Evolutionary conservation across 371 early-diverging fungal species (phyloP).

Genomic region (Amoeboradix gromovi): DNA sequence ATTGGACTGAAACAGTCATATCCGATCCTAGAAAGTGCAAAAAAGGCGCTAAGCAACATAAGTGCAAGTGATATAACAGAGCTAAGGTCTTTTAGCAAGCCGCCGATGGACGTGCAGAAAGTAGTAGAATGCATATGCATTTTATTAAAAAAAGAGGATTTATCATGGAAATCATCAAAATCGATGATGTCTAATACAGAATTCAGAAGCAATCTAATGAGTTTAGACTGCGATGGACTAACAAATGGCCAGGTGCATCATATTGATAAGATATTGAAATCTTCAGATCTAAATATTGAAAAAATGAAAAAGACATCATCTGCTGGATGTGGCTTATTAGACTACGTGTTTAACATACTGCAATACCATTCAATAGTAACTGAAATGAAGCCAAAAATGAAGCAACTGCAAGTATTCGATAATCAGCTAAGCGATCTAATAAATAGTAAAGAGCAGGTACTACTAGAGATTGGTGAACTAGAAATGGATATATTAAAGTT

Average conservation of each 20-base stretch:
- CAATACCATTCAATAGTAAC: background rate
- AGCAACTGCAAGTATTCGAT: background rate
- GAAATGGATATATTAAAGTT: background rate
- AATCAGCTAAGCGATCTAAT: background rate
- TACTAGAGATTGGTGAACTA: background rate
- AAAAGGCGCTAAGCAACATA: slow-evolving; percentile 19
- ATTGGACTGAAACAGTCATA: slow-evolving; percentile 11
- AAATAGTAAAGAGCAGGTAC: background rate
- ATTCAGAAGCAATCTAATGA: slow-evolving; percentile 19
- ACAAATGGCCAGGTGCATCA: slow-evolving; percentile 19
- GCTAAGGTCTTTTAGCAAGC: slow-evolving; percentile 27
- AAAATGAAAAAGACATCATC: slow-evolving; percentile 26
- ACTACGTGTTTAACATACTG: slow-evolving; percentile 13
- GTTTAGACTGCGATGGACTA: slow-evolving; percentile 22
- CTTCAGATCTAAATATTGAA: slow-evolving; percentile 20
- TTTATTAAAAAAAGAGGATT: slow-evolving; percentile 25
- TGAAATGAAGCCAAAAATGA: background rate
- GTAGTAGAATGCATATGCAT: slow-evolving; percentile 30
- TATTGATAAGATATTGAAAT: slow-evolving; percentile 19
- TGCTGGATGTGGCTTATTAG: slow-evolving; percentile 23
- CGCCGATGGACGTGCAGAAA: slow-evolving; percentile 28
- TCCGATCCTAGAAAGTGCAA: slow-evolving; percentile 24
- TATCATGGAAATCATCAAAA: slow-evolving; percentile 29
- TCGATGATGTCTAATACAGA: slow-evolving; percentile 28
- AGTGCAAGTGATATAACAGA: slow-evolving; percentile 27